phyloP scores from a whole-genome alignment of 352 stramenopile species.

The Thraustotheca clavata region DNA sequence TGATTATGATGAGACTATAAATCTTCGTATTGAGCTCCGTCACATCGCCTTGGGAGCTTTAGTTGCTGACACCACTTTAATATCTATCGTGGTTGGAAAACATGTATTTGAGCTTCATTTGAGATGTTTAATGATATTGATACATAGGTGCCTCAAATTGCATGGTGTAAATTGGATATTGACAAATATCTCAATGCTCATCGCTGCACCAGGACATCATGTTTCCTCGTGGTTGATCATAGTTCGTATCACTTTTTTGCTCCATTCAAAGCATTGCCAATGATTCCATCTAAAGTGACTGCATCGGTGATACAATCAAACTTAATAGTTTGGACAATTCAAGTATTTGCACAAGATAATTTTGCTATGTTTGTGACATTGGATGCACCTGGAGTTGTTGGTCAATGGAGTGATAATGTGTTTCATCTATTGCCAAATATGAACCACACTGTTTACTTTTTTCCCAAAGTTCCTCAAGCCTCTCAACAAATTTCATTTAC shows the following conservation, averaged over 20 bases:
- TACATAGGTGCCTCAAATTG: constrained; percentile 27
- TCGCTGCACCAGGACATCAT: constrained; percentile 36
- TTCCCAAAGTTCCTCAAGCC: no score
- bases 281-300: constrained; percentile 31
- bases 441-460: no score
- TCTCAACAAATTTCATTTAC: no score
- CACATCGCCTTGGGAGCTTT: constrained; percentile 5
- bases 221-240: constrained; percentile 43
- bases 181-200: neutral
- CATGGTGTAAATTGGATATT: constrained; percentile 27
- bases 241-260: constrained; percentile 46
- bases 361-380: constrained; percentile 77
- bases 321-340: constrained; percentile 30
- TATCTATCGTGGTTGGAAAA: constrained; percentile 20
- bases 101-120: no score
- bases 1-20: constrained; percentile 29
- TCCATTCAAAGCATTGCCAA: constrained; percentile 50
- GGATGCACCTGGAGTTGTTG: constrained; percentile 32
- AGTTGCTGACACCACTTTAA: neutral
- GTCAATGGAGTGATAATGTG: constrained; percentile 64
- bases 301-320: constrained; percentile 19
- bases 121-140: no score
- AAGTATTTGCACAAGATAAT: constrained; percentile 37
- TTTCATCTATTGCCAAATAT: constrained; percentile 58
- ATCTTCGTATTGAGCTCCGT: neutral